These are phyloP conservation scores for Pleurotus ostreatus DNA, from an alignment of 768 basidiomycete genomes.

Conservation along the genomic window DNA sequence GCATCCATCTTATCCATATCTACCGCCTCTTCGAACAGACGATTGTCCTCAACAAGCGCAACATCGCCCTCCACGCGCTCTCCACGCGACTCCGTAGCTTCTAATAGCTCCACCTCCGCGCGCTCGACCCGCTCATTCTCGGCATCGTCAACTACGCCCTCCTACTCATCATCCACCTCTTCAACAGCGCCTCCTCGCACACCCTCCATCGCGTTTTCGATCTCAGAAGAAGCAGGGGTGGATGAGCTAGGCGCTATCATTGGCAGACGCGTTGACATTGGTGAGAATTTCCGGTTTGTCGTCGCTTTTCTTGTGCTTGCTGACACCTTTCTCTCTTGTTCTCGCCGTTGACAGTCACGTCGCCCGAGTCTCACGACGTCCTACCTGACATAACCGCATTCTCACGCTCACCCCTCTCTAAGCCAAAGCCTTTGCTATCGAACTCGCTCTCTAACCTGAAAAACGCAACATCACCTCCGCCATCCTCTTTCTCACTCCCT, in stretches of 20 bases:
- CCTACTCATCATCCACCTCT: slow-evolving; percentile 10
- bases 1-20: slow-evolving; percentile 1
- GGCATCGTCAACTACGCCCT: background rate
- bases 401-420: slow-evolving; percentile 20
- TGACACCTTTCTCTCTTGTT: too few relatives aligned
- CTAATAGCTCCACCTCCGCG: background rate
- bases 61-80: slow-evolving; percentile 17
- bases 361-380: background rate
- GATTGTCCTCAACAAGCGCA: background rate
- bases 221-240: slow-evolving; percentile 15
- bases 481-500: slow-evolving; percentile 1
- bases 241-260: slow-evolving; percentile 7
- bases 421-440: too few relatives aligned
- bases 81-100: slow-evolving; percentile 8
- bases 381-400: slow-evolving; percentile 12
- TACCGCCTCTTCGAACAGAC: background rate
- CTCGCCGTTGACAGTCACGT: background rate
- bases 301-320: too few relatives aligned
- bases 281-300: too few relatives aligned
- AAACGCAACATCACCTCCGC: background rate
- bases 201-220: slow-evolving; percentile 25
- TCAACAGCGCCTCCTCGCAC: slow-evolving; percentile 5
- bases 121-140: slow-evolving; percentile 7
- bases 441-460: slow-evolving; percentile 15
- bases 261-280: too few relatives aligned